Base-by-base conservation (phyloP, 2,329 filamentous ascomycete genomes). In the Coniella vitis region DNA sequence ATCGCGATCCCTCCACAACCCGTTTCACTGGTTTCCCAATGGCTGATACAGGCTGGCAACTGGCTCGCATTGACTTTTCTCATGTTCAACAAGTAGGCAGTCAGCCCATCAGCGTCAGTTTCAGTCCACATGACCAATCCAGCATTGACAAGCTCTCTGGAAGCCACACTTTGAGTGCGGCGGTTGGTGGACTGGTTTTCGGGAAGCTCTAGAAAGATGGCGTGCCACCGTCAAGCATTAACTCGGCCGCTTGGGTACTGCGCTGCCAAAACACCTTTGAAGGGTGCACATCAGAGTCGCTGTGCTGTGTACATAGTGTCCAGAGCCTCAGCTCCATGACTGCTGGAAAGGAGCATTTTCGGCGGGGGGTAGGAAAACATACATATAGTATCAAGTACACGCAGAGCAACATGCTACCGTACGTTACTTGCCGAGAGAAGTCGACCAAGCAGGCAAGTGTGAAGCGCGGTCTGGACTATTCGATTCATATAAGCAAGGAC, bases 391-490 rank as follows among this genome's bases (percentile, higher is more conserved):
- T 29, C 25, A n/a, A n/a, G n/a, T n/a, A n/a, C n/a, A n/a, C n/a
- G n/a, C n/a, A n/a, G n/a, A n/a, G n/a, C n/a, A n/a, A n/a, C n/a
- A n/a, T n/a, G n/a, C n/a, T n/a, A n/a, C n/a, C n/a, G n/a, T n/a
- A n/a, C n/a, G n/a, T 29, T 29, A 29, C 25, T 5, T 29, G 25
- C 25, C 34, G 22, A 46, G 5, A 42, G 25, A 42, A 25, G 38
- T 41, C 19, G 40, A 13, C 40, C 4, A 14, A 32, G 29, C 14
- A 17, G n/a, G 40, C n/a, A 14, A 31, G 19, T 31, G 47, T 48
- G 38, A 47, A 48, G 47, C 36, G 40, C 51, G 51, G 48, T 53
- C 51, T 53, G 51, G 51, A 53, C 51, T 38, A 47, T 48, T 40
- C 51, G 48, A 44, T 45, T 43, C 48, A 51, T 42, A 10, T 29